These are phyloP conservation scores for Apiospora saccharicola DNA, from an alignment of 2,329 filamentous ascomycete genomes.

Conservation along the genomic window DNA sequence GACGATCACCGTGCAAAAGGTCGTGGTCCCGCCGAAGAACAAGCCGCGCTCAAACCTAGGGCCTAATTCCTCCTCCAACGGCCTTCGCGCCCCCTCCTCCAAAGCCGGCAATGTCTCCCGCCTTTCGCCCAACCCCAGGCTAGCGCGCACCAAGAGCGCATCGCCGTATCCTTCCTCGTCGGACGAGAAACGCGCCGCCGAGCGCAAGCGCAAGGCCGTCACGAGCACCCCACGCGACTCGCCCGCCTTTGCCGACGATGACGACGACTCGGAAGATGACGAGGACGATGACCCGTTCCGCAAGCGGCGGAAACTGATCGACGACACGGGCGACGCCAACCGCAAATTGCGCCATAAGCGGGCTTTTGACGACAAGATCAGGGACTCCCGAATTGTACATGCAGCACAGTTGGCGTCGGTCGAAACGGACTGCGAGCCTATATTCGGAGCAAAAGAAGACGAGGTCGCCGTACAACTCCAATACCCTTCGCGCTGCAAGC, in stretches of 20 bases:
- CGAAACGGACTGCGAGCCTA: constrained; percentile 57
- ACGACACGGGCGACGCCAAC: constrained; percentile 54
- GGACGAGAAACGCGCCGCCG: constrained; percentile 39
- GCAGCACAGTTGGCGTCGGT: constrained; percentile 64
- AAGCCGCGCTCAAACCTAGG: constrained; percentile 38
- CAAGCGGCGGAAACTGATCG: constrained; percentile 54
- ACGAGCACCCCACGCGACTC: constrained; percentile 48
- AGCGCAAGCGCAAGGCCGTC: constrained; percentile 58
- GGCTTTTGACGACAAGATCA: constrained; percentile 53
- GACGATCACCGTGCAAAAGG: constrained; percentile 60
- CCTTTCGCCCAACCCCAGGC: constrained; percentile 50
- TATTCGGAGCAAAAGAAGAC: constrained; percentile 57
- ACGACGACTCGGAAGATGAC: constrained; percentile 56
- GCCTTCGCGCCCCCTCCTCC: constrained; percentile 34
- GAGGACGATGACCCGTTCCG: constrained; percentile 61
- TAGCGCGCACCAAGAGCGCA: constrained; percentile 48
- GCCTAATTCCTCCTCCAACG: constrained; percentile 30
- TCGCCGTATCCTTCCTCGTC: constrained; percentile 45
- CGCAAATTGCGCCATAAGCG: constrained; percentile 54
- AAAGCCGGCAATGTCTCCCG: constrained; percentile 40
- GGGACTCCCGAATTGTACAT: constrained; percentile 60
- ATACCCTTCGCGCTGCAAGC: constrained; percentile 78
- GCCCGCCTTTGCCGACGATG: constrained; percentile 57
- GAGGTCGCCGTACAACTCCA: constrained; percentile 74
- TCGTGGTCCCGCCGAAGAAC: constrained; percentile 52